Percentiles rank a stretch among this genome's conserved stretches.
These are phyloP conservation scores for Sarocladium brachiariae DNA, from an alignment of 2,329 filamentous ascomycete genomes.

Conservation along the genomic window DNA sequence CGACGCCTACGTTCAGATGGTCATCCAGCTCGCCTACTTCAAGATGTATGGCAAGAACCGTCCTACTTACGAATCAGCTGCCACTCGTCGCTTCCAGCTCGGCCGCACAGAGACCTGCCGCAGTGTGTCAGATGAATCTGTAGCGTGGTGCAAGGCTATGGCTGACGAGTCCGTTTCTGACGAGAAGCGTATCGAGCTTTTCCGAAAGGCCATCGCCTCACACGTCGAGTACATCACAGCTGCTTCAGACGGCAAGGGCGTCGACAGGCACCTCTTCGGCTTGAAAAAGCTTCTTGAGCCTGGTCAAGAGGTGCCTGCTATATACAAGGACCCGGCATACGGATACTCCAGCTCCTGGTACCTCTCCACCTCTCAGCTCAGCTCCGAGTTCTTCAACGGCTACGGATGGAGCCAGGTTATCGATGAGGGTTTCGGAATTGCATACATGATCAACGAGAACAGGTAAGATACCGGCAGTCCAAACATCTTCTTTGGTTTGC, in stretches of 20 bases:
- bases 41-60: constrained; percentile 99
- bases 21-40: constrained; percentile 96
- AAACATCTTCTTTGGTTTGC: not conserved
- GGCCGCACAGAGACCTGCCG: constrained; percentile 96
- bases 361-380: constrained; percentile 81
- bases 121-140: constrained; percentile 81
- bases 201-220: constrained; percentile 72
- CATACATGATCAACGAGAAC: constrained; percentile 99
- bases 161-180: constrained; percentile 57
- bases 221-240: constrained; percentile 89
- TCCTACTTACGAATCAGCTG: constrained; percentile 94
- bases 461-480: constrained; percentile 45
- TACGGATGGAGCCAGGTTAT: constrained; percentile 99
- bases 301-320: constrained; percentile 71
- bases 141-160: constrained; percentile 86
- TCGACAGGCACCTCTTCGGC: constrained; percentile 95
- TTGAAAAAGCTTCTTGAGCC: constrained; percentile 82
- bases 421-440: constrained; percentile 91
- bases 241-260: constrained; percentile 85
- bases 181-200: constrained; percentile 62
- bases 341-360: constrained; percentile 83
- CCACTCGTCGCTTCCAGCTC: constrained; percentile 90
- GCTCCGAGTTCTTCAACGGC: constrained; percentile 96
- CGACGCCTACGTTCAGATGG: constrained; percentile 96
- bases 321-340: constrained; percentile 85